Base-by-base conservation (phyloP, 1,139 yeast genomes). In the Diutina siamensis region DNA sequence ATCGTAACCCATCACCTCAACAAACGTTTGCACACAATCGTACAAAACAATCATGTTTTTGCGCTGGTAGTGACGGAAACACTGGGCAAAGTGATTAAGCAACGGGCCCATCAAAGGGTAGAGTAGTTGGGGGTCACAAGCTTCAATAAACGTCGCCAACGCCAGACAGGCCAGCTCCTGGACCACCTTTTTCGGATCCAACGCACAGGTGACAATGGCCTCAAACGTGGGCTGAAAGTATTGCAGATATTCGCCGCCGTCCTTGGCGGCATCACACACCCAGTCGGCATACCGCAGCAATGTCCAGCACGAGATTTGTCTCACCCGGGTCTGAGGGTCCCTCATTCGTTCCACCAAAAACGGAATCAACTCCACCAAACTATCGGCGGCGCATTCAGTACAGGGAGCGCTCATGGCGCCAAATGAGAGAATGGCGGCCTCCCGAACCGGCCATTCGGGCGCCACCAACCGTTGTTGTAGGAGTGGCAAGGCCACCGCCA, bases 251-350 rank as follows among this genome's bases (percentile, higher is more conserved):
- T 72, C 65, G 3, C 83, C 84, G 32, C 80, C 80, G 40, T 66
- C 71, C 47, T 67, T 68, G 1, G 83, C 83, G 56, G 82, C 86
- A 19, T 71, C 71, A 46, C 82, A 73, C 18, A 89, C 83, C 96
- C 96, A 89, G 3, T 76, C 57, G 1, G 94, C 75, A 59, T 81
- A 92, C 48, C 97, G 72, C 38, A 95, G 83, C 45, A 92, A 66
- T 0, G 97, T 86, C 98, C 98, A 92, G 65, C 97, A 89, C 0
- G 95, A 71, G 47, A 92, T 92, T 61, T 87, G 95, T 53, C 97
- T 74, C 9, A 92, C 95, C 42, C 95, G 76, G 7, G 95, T 83
- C 62, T 88, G 84, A 13, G 66, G 62, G 60, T 89, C 97, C 47
- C 71, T 71, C 50, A 89, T 65, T 55, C 94, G 72, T 48, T 87